Percentiles rank a stretch among this genome's conserved stretches.
phyloP scores from a whole-genome alignment of 768 basidiomycete species.

The Porphyrellus cyaneotinctus region DNA sequence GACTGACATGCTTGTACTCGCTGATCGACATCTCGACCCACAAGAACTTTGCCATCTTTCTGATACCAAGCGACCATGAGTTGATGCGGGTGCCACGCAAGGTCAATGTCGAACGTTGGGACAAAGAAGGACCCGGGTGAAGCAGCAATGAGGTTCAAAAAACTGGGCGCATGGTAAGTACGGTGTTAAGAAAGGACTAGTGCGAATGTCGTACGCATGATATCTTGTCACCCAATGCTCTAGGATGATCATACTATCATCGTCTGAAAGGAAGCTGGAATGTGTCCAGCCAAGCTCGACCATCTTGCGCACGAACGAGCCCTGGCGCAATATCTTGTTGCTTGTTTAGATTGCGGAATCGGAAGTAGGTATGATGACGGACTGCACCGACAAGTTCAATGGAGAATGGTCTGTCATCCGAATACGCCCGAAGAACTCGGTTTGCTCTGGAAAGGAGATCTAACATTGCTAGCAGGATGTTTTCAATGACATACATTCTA shows the following conservation, averaged over 20 bases:
- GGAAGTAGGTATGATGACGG: neutral
- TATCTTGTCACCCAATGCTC: neutral
- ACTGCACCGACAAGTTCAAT: neutral
- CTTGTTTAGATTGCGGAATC: neutral
- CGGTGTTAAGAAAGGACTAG: neutral
- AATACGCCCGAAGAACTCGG: neutral
- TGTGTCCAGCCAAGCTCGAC: neutral
- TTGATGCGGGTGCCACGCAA: constrained; percentile 57
- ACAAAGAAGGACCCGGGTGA: neutral
- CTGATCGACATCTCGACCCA: constrained; percentile 53
- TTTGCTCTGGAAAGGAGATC: neutral
- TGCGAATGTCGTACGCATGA: neutral
- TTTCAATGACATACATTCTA: neutral
- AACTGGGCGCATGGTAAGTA: neutral
- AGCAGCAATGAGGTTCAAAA: neutral
- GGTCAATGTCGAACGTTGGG: neutral
- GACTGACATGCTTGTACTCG: constrained; percentile 22
- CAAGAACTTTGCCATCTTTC: constrained; percentile 34
- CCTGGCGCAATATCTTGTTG: neutral
- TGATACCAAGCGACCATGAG: constrained; percentile 43
- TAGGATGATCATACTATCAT: neutral
- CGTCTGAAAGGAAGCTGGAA: neutral
- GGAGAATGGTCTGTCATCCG: neutral
- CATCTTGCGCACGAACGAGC: neutral
- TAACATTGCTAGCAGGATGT: neutral